These are phyloP conservation scores for Collybiopsis luxurians DNA, from an alignment of 768 basidiomycete species.

Conservation along the genomic window DNA sequence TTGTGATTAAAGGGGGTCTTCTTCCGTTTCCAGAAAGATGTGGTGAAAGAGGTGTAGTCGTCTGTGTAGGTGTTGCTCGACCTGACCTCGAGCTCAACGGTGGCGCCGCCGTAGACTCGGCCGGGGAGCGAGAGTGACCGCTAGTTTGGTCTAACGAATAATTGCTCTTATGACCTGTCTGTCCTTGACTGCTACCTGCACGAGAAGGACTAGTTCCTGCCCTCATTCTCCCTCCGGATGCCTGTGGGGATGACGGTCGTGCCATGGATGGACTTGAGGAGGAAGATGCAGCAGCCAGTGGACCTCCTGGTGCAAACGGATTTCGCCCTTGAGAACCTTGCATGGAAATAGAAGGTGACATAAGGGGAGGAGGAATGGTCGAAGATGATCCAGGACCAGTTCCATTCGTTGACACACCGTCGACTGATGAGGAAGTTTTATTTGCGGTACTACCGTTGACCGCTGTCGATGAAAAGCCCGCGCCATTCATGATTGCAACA, in stretches of 20 bases:
- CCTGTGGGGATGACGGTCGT: not conserved
- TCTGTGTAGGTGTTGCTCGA: not conserved
- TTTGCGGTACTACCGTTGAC: not conserved
- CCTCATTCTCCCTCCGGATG: not conserved
- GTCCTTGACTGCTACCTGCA: constrained; percentile 3
- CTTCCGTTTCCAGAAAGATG: not conserved
- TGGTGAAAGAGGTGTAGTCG: not conserved
- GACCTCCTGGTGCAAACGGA: constrained; percentile 8
- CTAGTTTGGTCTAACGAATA: constrained; percentile 38
- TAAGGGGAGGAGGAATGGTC: constrained; percentile 18
- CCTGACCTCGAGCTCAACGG: not conserved
- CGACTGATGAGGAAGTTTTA: not conserved
- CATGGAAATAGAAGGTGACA: not conserved
- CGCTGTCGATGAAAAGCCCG: not conserved
- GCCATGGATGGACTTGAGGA: not conserved
- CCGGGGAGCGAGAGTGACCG: constrained; percentile 32
- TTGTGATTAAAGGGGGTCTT: not conserved
- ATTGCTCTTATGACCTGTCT: not conserved
- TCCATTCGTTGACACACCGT: not conserved
- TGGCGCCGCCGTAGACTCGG: constrained; percentile 30
- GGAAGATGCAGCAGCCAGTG: constrained; percentile 6
- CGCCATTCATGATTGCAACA: not conserved
- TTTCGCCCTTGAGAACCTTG: constrained; percentile 8
- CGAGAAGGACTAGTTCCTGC: constrained; percentile 11
- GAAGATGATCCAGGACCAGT: not conserved